Evolutionary conservation across 495 filamentous ascomycete genomes (phyloP).

Genomic region (Cercophora sp.): DNA sequence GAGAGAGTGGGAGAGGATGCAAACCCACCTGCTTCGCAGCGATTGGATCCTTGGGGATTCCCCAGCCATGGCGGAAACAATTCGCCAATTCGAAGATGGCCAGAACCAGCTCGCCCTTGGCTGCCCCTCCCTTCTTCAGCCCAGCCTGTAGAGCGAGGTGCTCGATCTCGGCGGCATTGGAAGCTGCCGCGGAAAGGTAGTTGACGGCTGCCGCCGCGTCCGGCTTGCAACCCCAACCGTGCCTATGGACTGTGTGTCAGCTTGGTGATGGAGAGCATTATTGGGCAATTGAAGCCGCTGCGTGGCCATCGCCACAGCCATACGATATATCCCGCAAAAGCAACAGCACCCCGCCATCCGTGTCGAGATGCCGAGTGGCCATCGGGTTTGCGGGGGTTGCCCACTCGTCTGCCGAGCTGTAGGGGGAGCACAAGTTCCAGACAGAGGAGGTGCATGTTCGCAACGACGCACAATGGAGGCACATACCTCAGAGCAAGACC

Average conservation of each 20-base stretch:
- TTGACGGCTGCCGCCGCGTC: slow-evolving; percentile 69
- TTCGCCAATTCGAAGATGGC: slow-evolving; percentile 95
- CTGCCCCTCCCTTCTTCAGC: slow-evolving; percentile 86
- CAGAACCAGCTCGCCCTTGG: slow-evolving; percentile 96
- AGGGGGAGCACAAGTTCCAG: neutral
- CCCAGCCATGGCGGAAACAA: slow-evolving; percentile 96
- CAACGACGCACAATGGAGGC: slow-evolving; percentile 2
- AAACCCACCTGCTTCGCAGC: slow-evolving; percentile 64
- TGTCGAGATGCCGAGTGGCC: slow-evolving; percentile 9
- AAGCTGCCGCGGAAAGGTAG: slow-evolving; percentile 85
- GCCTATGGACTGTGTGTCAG: slow-evolving; percentile 47
- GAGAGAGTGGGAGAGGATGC: slow-evolving; percentile 5
- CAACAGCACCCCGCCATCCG: neutral
- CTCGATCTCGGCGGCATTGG: slow-evolving; percentile 84
- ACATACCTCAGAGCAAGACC: slow-evolving; percentile 86
- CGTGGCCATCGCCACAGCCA: slow-evolving; percentile 17
- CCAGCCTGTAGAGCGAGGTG: slow-evolving; percentile 76
- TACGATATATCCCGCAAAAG: slow-evolving; percentile 10
- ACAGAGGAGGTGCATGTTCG: too few species aligned
- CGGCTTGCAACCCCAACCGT: slow-evolving; percentile 86
- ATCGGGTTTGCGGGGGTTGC: neutral
- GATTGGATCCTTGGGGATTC: slow-evolving; percentile 78
- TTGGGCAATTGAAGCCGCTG: slow-evolving; percentile 14
- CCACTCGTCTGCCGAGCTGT: neutral
- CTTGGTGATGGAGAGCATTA: slow-evolving; percentile 4